Conservation (phyloP, 192 early-diverging fungal genomes). For the Rhizophagus clarus region DNA sequence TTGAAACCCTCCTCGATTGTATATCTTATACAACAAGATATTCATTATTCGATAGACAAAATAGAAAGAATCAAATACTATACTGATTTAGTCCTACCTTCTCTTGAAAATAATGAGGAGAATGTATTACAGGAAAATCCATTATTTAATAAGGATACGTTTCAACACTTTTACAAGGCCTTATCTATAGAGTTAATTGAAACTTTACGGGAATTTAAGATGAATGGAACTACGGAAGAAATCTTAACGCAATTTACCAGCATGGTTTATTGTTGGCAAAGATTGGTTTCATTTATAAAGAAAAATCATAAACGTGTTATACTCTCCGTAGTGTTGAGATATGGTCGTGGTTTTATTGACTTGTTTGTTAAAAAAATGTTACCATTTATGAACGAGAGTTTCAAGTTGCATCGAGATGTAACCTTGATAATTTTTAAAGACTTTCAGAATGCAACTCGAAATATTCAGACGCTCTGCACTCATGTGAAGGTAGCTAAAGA, state of each 20-base stretch:
- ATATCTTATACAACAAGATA: constrained; percentile 44
- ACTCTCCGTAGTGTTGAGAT: constrained; percentile 46
- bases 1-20: constrained; percentile 40
- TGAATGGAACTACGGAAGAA: constrained; percentile 32
- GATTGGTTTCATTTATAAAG: constrained; percentile 49
- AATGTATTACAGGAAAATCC: constrained; percentile 41
- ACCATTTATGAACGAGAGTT: constrained; percentile 50
- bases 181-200: constrained; percentile 41
- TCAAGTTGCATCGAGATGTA: constrained; percentile 46
- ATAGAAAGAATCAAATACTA: constrained; percentile 44
- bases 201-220: constrained; percentile 35
- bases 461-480: constrained; percentile 69
- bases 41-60: constrained; percentile 39
- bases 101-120: constrained; percentile 42
- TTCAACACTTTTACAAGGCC: constrained; percentile 35
- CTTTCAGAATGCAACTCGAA: constrained; percentile 52
- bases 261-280: constrained; percentile 48
- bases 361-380: constrained; percentile 53
- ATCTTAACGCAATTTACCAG: constrained; percentile 39
- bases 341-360: constrained; percentile 54
- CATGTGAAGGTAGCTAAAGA: constrained; percentile 77
- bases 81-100: constrained; percentile 40
- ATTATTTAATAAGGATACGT: constrained; percentile 41
- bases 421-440: constrained; percentile 53
- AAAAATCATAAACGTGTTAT: constrained; percentile 50